These are phyloP conservation scores for Hemerocallis citrina DNA, from an alignment of 106 monocot species.

Conservation along the genomic window DNA sequence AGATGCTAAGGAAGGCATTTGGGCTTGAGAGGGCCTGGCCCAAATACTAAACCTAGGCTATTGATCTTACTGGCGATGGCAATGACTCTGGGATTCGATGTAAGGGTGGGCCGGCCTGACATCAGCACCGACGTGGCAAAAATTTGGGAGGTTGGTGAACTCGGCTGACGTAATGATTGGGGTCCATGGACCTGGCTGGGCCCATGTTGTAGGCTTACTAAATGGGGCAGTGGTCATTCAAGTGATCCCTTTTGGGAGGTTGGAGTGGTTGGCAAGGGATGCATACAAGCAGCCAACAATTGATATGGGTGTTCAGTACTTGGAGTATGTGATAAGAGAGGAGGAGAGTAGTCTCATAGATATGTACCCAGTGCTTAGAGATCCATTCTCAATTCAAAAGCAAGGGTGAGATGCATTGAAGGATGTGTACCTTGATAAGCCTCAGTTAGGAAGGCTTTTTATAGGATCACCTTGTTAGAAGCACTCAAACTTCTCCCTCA, in stretches of 20 bases:
- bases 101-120: slow-evolving; percentile 24
- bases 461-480: too few relatives aligned
- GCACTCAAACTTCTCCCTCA: too few relatives aligned
- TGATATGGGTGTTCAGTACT: slow-evolving; percentile 32
- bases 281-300: slow-evolving; percentile 20
- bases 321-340: slow-evolving; percentile 27
- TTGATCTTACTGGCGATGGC: slow-evolving; percentile 31
- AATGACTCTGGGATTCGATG: slow-evolving; percentile 31
- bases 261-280: slow-evolving; percentile 22
- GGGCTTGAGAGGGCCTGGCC: too few relatives aligned
- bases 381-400: slow-evolving; percentile 21
- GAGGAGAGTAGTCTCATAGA: slow-evolving; percentile 37
- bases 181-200: slow-evolving; percentile 42
- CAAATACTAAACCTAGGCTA: too few relatives aligned
- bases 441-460: too few relatives aligned
- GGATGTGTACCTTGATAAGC: slow-evolving; percentile 30
- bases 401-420: slow-evolving; percentile 27
- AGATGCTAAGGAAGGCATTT: too few relatives aligned
- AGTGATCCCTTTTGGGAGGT: slow-evolving; percentile 30
- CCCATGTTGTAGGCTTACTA: slow-evolving; percentile 53
- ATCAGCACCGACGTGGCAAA: slow-evolving; percentile 12
- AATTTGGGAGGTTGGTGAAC: slow-evolving; percentile 45
- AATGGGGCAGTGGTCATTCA: slow-evolving; percentile 39
- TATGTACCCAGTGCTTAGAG: slow-evolving; percentile 19
- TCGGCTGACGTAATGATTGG: slow-evolving; percentile 51